These are phyloP conservation scores for Microthlaspi erraticum DNA, from an alignment of 345 rosid species.

Conservation along the genomic window DNA sequence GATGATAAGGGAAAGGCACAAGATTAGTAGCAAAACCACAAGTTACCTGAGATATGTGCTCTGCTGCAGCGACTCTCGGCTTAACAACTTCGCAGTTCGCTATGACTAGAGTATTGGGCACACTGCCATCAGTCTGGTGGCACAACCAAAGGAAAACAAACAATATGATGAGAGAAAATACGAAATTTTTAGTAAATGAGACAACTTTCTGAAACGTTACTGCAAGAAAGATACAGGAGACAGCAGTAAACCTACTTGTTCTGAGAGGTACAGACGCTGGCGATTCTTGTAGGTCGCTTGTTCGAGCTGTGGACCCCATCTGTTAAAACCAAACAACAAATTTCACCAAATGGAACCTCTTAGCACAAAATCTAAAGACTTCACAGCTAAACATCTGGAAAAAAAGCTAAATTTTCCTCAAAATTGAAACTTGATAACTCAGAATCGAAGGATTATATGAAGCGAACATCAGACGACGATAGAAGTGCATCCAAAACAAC, in stretches of 20 bases:
- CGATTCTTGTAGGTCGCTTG: slow-evolving; percentile 84
- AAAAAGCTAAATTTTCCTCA: neutral
- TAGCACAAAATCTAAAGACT: slow-evolving; percentile 27
- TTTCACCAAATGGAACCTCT: slow-evolving; percentile 14
- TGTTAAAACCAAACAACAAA: slow-evolving; percentile 38
- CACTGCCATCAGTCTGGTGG: slow-evolving; percentile 83
- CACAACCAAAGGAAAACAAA: slow-evolving; percentile 25
- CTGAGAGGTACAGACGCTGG: slow-evolving; percentile 85
- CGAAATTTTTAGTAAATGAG: neutral
- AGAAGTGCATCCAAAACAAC: neutral
- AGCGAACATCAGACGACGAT: slow-evolving; percentile 4
- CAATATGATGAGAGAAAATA: neutral
- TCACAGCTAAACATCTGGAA: slow-evolving; percentile 26
- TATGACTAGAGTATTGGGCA: slow-evolving; percentile 85
- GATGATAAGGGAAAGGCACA: neutral
- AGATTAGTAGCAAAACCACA: neutral
- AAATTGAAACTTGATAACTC: neutral
- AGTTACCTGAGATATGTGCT: slow-evolving; percentile 80
- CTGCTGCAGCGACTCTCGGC: slow-evolving; percentile 89
- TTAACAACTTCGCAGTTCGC: slow-evolving; percentile 86
- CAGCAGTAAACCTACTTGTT: slow-evolving; percentile 53
- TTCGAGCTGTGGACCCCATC: slow-evolving; percentile 96
- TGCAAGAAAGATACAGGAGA: slow-evolving; percentile 21
- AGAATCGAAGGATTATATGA: neutral
- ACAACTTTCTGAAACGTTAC: slow-evolving; percentile 12